Base-by-base conservation (phyloP, 2,329 filamentous ascomycete genomes). In the Venturia carpophila region DNA sequence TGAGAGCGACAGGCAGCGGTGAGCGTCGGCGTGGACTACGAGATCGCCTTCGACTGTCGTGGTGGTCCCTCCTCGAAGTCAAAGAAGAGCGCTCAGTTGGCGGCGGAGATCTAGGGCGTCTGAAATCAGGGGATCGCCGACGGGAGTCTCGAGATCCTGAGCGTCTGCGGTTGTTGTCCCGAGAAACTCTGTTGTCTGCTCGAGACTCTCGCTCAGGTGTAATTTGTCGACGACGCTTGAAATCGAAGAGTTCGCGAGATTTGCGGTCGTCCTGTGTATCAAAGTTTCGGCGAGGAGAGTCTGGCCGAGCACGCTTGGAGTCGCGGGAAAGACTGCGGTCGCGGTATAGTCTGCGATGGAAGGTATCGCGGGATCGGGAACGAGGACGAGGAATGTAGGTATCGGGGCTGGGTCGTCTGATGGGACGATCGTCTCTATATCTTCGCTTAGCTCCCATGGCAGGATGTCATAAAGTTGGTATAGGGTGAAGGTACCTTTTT, bases 371-470 rank as follows among this genome's bases (percentile, higher is more conserved):
- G n/a, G 75, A 74, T n/a, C 67, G 68, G 1, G 74, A 73, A 24
- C 66, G 68, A 42, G 70, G 72, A 60, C 69, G 72, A 56, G 68
- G 63, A 30, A 72, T 37, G n/a, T 63, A 71, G 37, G 72, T 70
- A 65, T 72, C 68, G 66, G 70, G 72, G 55, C 73, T 72, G 66
- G 71, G 68, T 64, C 73, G 69, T 24, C 74, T 75, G 49, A 68
- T 69, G 30, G 75, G 75, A 62, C 74, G 73, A 64, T 72, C 71
- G 10, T 66, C 63, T 67, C 75, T 77, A 64, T 58, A 58, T 37
- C 37, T 58, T n/a, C 52, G 52, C 7, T 45, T 61, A 42, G 60
- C 42, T 34, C 37, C 39, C 42, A 61, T 45, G 34, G 37, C 37
- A 61, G 37, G 39, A 17, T 43, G n/a, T 61, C 27, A 39, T 27